Base-by-base conservation (phyloP, 257 asterid genomes). In the Striga asiatica region DNA sequence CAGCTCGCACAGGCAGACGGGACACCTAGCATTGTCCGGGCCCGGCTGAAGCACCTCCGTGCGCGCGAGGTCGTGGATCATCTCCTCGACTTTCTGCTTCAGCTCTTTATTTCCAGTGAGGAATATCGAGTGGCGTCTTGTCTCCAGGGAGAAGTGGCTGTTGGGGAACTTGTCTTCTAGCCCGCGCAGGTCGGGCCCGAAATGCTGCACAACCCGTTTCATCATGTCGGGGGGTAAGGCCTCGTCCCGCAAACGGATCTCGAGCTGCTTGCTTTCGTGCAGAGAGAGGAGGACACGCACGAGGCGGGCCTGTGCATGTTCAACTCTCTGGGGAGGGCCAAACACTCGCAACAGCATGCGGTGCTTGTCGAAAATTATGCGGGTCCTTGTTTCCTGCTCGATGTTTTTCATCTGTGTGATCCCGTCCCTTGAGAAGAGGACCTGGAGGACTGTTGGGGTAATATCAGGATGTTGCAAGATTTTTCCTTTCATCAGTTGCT, bases 181-280 rank as follows among this genome's bases (percentile, higher is more conserved):
- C 21, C 82, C 85, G 2, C 28, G 76, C 38, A 92, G 95, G 58
- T 92, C 94, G 0, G 94, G 83, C 20, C 98, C 95, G 31, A 76
- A 92, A 43, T 69, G 76, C 60, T 73, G 75, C 29, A 92, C 97
- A n/a, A 88, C 80, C 71, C 77, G 68, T 77, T 88, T 92, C 97
- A 92, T 84, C 85, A 88, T 63, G 69, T 92, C 97, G 48, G 84
- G 79, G 35, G 98, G 97, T 2, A 80, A 55, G 54, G 21, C 66
- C 5, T 73, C 70, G 52, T 77, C 82, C 0, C 95, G 88, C 10
- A 92, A 94, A 35, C 68, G 82, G 60, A 92, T 78, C 62, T 87
- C 88, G 23, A 82, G 85, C 50, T 82, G 94, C 71, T 80, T 87
- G 69, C 77, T 74, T 18, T 80, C 88, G n/a, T 82, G 79, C n/a